Evolutionary conservation across 2,329 filamentous ascomycete species (phyloP), one percentile per base, ranked within the genome.

Genomic region (Fusarium sacchari): DNA sequence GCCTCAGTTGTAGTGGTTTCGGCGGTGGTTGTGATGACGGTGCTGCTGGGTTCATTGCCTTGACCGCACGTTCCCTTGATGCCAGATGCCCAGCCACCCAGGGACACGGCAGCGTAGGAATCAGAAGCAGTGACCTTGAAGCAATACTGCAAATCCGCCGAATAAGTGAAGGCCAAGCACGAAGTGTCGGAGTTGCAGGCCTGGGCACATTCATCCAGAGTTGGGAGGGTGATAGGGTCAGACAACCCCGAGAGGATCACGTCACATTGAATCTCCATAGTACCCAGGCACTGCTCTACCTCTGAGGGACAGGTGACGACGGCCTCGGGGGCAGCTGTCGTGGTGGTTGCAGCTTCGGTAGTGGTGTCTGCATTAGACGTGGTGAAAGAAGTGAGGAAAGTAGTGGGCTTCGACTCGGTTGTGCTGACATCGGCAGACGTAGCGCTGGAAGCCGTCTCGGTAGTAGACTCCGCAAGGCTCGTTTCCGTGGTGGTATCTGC

Each of bases 181-280:
- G 20, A 5, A 3, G 17, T 5, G n/a, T 30, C 36, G 8, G 36
- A 39, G 8, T 30, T 42, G 4, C 52, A 56, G 4, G 1, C 1
- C 22, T 56, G 52, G 7, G 28, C 28, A 15, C 52, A 56, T 7
- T 28, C 26, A 22, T 56, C 24, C 15, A 40, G 12, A 32, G 32
- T 11, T 18, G 10, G 2, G 26, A 30, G 11, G 4, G 0, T 7
- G 22, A 2, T 24, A 14, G n/a, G 24, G 4, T 1, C 6, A 4
- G 0, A 5, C 11, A 55, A 3, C 8, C 36, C 36, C 5, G 7
- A 6, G 3, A 50, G 22, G 12, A 28, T 1, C n/a, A 20, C 26
- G 13, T 2, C 1, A 1, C 42, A 59, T 28, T 59, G 13, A 3
- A 59, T 59, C 1, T 28, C 14, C 24, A 59, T 59, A 4, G 40